Evolutionary conservation across 805 yeast genomes (phyloP).

Genomic region (Suhomyces sp.): DNA sequence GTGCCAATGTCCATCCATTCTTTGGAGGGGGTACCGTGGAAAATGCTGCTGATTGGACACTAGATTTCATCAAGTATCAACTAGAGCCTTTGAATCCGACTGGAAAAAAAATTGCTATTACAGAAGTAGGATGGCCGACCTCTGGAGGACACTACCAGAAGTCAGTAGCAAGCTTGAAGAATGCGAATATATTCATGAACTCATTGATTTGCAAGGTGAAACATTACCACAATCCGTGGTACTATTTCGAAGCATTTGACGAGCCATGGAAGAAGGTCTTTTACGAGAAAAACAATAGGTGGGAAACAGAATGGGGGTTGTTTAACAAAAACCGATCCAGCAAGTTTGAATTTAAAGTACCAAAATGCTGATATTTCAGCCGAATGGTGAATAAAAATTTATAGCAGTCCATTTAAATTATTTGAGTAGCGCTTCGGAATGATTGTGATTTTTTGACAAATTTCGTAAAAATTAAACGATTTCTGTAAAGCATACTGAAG

Average conservation of each 20-base stretch:
- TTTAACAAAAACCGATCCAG: constrained; percentile 48
- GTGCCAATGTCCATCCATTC: constrained; percentile 67
- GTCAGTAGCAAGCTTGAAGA: constrained; percentile 45
- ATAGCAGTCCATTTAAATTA: not conserved
- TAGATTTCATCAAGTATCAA: constrained; percentile 44
- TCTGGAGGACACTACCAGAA: constrained; percentile 49
- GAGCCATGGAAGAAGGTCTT: constrained; percentile 66
- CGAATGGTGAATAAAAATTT: not conserved
- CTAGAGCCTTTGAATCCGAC: constrained; percentile 35
- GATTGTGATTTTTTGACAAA: not conserved
- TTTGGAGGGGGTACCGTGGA: constrained; percentile 54
- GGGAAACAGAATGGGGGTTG: constrained; percentile 77
- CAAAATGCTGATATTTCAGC: not conserved
- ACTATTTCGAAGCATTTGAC: constrained; percentile 67
- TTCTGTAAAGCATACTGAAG: not conserved
- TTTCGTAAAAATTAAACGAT: not conserved
- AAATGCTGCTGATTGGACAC: constrained; percentile 52
- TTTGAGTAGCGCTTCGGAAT: too few relatives aligned
- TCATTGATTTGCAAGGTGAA: constrained; percentile 50
- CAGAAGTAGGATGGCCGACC: constrained; percentile 76
- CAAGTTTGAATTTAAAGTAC: constrained; percentile 30
- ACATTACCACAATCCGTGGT: constrained; percentile 44
- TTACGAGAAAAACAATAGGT: constrained; percentile 44
- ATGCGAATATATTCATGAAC: constrained; percentile 47
- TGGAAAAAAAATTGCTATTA: constrained; percentile 38